phyloP scores from a whole-genome alignment of 768 basidiomycete species.

The Amanita pallidorosea region DNA sequence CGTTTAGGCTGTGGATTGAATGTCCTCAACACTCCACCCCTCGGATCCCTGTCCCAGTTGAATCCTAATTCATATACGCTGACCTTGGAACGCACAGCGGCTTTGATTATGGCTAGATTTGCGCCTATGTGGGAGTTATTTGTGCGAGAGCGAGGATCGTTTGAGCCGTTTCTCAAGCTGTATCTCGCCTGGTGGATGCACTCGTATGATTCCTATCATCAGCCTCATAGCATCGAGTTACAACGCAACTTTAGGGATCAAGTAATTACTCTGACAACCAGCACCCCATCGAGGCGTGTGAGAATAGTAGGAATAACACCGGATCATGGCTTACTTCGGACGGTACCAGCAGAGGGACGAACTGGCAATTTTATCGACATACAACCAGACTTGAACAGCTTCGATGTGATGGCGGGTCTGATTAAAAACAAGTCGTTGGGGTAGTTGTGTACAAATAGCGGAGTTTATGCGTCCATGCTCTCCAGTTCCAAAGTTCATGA shows the following conservation, averaged over 20 bases:
- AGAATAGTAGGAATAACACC: conserved; percentile 80
- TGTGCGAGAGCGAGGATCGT: conserved; percentile 52
- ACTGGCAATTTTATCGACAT: conserved; percentile 65
- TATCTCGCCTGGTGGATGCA: conserved; percentile 87
- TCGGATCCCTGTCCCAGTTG: conserved; percentile 72
- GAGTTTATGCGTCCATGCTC: not conserved
- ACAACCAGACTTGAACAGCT: conserved; percentile 96
- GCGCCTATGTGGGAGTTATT: conserved; percentile 73
- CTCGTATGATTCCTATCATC: conserved; percentile 46
- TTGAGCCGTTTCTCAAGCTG: conserved; percentile 68
- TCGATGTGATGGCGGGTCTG: conserved; percentile 86
- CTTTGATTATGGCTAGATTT: conserved; percentile 66
- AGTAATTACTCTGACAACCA: conserved; percentile 72
- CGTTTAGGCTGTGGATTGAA: conserved; percentile 80
- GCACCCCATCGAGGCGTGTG: conserved; percentile 54
- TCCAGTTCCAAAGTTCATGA: not conserved
- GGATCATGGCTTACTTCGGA: conserved; percentile 82
- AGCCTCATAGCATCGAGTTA: not conserved
- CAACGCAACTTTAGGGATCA: conserved; percentile 49
- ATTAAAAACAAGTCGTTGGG: conserved; percentile 42
- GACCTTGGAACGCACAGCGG: conserved; percentile 65
- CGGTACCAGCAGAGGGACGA: conserved; percentile 31
- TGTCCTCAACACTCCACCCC: conserved; percentile 71
- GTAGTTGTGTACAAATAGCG: not conserved
- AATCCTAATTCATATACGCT: conserved; percentile 23